Evolutionary conservation across 179 eudicot genomes (phyloP).

Genomic region (Spinacia oleracea): DNA sequence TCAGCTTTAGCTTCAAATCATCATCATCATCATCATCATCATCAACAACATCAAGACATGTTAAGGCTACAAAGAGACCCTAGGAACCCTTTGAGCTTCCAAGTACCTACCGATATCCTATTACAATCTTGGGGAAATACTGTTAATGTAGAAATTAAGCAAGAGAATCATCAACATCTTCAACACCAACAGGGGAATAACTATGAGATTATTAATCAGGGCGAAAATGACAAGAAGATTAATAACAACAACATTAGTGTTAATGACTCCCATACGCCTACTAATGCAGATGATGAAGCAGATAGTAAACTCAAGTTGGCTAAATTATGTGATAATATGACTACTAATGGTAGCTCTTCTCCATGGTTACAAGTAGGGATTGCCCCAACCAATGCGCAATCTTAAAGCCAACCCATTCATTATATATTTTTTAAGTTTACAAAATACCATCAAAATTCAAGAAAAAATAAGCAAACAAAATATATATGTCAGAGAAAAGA

Average conservation of each 20-base stretch:
- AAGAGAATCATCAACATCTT: slow-evolving; percentile 9
- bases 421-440: not conserved
- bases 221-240: not conserved
- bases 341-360: slow-evolving; percentile 41
- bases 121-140: slow-evolving; percentile 49
- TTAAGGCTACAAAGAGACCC: slow-evolving; percentile 45
- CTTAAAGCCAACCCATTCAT: slow-evolving; percentile 26
- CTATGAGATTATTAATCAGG: not conserved
- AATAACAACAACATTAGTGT: slow-evolving; percentile 1
- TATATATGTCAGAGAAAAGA: too few relatives aligned
- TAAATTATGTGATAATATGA: slow-evolving; percentile 57
- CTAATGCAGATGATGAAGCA: slow-evolving; percentile 62
- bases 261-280: slow-evolving; percentile 11
- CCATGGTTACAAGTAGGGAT: slow-evolving; percentile 87
- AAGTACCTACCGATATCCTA: slow-evolving; percentile 61
- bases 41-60: slow-evolving; percentile 27
- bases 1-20: too few relatives aligned
- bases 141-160: slow-evolving; percentile 23
- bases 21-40: too few relatives aligned
- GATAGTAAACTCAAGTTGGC: slow-evolving; percentile 71
- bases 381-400: slow-evolving; percentile 40
- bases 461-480: not conserved
- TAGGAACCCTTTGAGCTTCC: slow-evolving; percentile 50
- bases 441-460: not conserved
- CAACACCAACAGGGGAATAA: slow-evolving; percentile 5